phyloP scores from a whole-genome alignment of 768 basidiomycete species.

The Auricularia heimuer region DNA sequence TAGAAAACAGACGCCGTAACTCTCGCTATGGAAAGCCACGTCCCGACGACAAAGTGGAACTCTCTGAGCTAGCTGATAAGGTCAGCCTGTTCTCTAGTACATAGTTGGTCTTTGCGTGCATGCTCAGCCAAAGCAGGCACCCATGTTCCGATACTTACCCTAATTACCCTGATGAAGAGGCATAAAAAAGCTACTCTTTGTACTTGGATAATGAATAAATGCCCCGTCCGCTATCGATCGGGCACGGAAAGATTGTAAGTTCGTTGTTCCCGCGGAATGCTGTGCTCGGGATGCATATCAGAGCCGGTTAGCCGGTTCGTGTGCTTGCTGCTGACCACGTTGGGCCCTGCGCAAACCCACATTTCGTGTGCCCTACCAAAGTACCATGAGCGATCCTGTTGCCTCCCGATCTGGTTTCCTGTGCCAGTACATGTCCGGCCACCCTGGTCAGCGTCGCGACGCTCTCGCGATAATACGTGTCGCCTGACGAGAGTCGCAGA shows the following conservation, averaged over 20 bases:
- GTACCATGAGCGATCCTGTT: background rate
- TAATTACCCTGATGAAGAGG: background rate
- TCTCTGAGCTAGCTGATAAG: background rate
- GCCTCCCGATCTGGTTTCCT: background rate
- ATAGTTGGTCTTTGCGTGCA: background rate
- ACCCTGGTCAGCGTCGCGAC: background rate
- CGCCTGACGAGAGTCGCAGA: background rate
- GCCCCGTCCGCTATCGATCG: no score
- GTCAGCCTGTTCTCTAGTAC: background rate
- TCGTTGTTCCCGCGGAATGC: no score
- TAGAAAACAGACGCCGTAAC: no score
- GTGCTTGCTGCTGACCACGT: background rate
- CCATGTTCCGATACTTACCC: background rate
- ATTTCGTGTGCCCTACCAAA: no score
- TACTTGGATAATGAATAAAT: no score
- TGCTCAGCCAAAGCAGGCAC: background rate
- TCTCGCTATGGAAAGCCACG: no score
- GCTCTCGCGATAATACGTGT: no score
- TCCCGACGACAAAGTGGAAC: no score
- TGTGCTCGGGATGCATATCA: no score
- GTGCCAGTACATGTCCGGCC: background rate
- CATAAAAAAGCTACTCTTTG: no score
- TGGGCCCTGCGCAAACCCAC: background rate
- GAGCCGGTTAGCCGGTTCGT: background rate
- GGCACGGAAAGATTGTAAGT: no score